Base-by-base conservation (phyloP, 2,329 filamentous ascomycete species). In the Phoma sp. region DNA sequence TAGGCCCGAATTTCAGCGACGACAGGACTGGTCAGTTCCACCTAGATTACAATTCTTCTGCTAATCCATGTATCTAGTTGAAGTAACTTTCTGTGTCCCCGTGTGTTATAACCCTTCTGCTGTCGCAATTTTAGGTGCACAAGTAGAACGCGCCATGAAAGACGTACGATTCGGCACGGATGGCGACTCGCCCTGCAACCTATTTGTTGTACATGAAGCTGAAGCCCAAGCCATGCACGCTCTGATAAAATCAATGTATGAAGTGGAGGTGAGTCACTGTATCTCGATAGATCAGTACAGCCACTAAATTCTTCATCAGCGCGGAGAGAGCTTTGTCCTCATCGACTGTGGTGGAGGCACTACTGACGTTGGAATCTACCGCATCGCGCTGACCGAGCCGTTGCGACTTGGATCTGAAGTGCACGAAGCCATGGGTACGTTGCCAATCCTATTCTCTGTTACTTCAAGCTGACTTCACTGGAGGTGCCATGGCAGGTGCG, bases 161-260 rank as follows among this genome's bases (percentile, higher is more conserved):
- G 29, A 44, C 8, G 33, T 21, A 2, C 9, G 38, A 15, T 56
- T 61, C 10, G 52, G 58, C n/a, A 44, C 32, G 1, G 33, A 57
- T 22, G 44, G 44, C 8, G 6, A 33, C 13, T 35, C 27, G 3
- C 36, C 41, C 12, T 41, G 38, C 43, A 56, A 57, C 15, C 17
- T 64, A 2, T 65, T 65, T 19, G 50, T 65, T 38, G 61, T 62
- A 0, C 57, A 63, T 19, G 62, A 67, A 41, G 57, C 62, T 10
- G 64, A 67, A 38, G 62, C 64, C 1, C 55, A 58, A 7, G 64
- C 61, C 9, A 59, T 45, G 19, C 31, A 57, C 15, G 57, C 51
- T 1, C 39, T 63, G 2, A 40, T 7, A 1, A 24, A 48, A 13
- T 21, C 19, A 0, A 19, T 38, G 13, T 48, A 54, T n/a, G 33